Conservation (phyloP, 768 basidiomycete species). For the Auricularia auricula-judae region DNA sequence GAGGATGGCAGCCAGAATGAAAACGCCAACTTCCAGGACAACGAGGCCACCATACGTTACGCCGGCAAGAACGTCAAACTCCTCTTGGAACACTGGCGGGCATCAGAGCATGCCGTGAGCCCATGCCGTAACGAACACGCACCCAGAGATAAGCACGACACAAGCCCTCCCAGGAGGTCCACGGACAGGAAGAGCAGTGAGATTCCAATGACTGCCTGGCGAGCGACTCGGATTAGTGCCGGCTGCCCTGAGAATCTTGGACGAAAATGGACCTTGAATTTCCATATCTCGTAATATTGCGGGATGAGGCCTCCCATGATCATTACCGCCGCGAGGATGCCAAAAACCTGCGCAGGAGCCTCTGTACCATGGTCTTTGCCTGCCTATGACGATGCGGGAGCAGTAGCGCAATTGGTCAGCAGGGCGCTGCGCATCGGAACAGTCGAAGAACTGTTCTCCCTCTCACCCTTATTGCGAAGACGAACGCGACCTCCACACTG, state of each 20-base stretch:
- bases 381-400: conserved; percentile 18
- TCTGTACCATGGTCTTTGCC: conserved; percentile 24
- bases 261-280: conserved; percentile 27
- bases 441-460: too few species aligned
- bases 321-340: conserved; percentile 47
- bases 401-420: background rate
- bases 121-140: background rate
- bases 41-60: conserved; percentile 53
- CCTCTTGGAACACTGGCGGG: conserved; percentile 37
- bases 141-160: conserved; percentile 30
- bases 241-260: background rate
- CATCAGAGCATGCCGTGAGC: background rate
- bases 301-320: conserved; percentile 41
- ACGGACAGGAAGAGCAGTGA: conserved; percentile 58
- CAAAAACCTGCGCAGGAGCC: conserved; percentile 41
- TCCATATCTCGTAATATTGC: conserved; percentile 70
- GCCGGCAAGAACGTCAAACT: conserved; percentile 54
- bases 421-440: background rate
- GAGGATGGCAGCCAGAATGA: conserved; percentile 51
- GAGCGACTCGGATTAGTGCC: background rate
- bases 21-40: conserved; percentile 50
- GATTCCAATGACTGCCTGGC: conserved; percentile 48
- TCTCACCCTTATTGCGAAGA: conserved; percentile 45
- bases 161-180: conserved; percentile 61
- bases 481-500: conserved; percentile 46